A percentile compares a stretch with the other conserved stretches of the same genome.
These are phyloP conservation scores for Cercophora newfieldiana DNA, from an alignment of 495 filamentous ascomycete species.

Conservation along the genomic window DNA sequence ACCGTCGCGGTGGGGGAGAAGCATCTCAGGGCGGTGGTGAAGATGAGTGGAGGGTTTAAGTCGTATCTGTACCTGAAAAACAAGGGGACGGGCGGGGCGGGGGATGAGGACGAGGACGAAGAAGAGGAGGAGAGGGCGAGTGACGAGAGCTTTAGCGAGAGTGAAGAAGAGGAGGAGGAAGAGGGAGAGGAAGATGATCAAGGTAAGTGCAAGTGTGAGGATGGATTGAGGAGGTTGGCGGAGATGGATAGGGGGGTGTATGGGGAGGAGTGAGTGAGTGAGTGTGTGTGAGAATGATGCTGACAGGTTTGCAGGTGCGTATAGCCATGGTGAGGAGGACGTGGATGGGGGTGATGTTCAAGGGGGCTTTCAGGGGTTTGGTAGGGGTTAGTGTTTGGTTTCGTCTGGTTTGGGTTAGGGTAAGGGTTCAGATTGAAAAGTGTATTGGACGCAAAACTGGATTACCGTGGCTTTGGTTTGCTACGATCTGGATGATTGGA, in stretches of 20 bases:
- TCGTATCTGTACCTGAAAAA: constrained; percentile 24
- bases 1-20: constrained; percentile 36
- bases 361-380: no score
- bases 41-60: constrained; percentile 46
- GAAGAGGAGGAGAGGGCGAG: background rate
- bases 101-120: constrained; percentile 12
- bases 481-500: no score
- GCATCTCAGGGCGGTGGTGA: constrained; percentile 38
- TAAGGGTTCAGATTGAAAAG: no score
- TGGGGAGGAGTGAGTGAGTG: background rate
- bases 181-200: background rate
- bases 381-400: no score
- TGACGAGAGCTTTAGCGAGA: background rate
- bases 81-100: constrained; percentile 1
- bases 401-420: no score
- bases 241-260: background rate
- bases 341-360: background rate
- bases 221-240: background rate
- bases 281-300: background rate
- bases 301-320: background rate
- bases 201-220: background rate
- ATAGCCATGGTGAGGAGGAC: background rate
- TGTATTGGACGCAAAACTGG: no score
- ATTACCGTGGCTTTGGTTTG: no score
- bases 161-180: constrained; percentile 4